These are phyloP conservation scores for Cystobasidium ongulense DNA, from an alignment of 768 basidiomycete genomes.

Conservation along the genomic window DNA sequence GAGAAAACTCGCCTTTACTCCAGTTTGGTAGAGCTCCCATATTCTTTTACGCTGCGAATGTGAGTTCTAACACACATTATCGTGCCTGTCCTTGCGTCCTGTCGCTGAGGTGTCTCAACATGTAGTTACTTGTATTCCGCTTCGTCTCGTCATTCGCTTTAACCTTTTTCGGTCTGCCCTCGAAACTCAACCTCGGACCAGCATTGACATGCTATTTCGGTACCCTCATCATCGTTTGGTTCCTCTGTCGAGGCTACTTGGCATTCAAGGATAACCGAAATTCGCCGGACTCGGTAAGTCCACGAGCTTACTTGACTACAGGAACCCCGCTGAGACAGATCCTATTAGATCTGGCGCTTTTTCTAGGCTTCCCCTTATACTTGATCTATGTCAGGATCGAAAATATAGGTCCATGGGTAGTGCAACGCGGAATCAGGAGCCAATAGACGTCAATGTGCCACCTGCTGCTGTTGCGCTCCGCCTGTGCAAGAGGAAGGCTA, in stretches of 20 bases:
- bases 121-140: constrained; percentile 28
- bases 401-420: too few relatives aligned
- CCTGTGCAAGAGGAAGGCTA: too few relatives aligned
- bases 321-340: not conserved
- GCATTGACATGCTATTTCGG: constrained; percentile 25
- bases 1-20: constrained; percentile 3
- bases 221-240: constrained; percentile 18
- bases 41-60: constrained; percentile 29
- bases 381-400: too few relatives aligned
- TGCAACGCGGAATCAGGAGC: too few relatives aligned
- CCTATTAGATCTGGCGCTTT: not conserved
- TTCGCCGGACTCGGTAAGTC: constrained; percentile 26
- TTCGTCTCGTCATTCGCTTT: constrained; percentile 21
- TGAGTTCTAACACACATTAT: not conserved
- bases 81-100: not conserved
- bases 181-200: constrained; percentile 16
- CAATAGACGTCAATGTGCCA: too few relatives aligned
- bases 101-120: not conserved
- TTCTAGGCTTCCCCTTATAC: not conserved
- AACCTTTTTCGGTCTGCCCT: constrained; percentile 25
- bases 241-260: constrained; percentile 16
- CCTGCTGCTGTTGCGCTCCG: too few relatives aligned
- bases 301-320: not conserved
- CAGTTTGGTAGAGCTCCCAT: constrained; percentile 22
- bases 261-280: constrained; percentile 19